Base-by-base conservation (phyloP, 1,284 basidiomycete species). In the Waitea zeae region DNA sequence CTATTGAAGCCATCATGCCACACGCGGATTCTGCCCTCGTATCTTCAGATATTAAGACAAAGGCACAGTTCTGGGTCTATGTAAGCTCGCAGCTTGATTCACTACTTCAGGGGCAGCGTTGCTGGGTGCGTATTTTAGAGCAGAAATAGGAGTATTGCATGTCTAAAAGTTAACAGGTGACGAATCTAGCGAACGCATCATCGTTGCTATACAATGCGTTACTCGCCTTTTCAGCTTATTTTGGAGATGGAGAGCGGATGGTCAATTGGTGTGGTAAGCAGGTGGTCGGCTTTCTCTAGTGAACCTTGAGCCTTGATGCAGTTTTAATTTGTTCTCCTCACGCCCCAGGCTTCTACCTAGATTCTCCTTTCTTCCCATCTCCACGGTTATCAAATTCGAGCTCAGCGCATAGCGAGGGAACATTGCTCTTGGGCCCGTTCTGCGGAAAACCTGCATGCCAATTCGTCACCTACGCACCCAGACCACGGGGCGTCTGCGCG, bases 181-280 rank as follows among this genome's bases (percentile, higher is more conserved):
- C 83, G n/a, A 89, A 88, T 51, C 65, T 89, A 18, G 70, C 86
- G 30, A 90, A 89, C 51, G 66, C 80, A 0, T 70, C 83, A 26
- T 74, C 84, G 12, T 53, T 89, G 33, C 65, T 92, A 32, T 90
- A 74, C 57, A 73, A 76, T 49, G 66, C 82, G 11, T 66, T 88
- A 31, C 62, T 70, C 30, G 73, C 68, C 3, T 83, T 78, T 40
- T 58, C 63, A 13, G 49, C 62, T 19, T 56, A 73, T 44, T 89
- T 87, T 49, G 84, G 83, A 19, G 44, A 51, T 26, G 64, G 56
- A 3, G 59, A 62, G 38, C 65, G 64, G 46, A 69, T 78, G 4
- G 83, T 90, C 17, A 90, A 89, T 48, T 92, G 88, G 88, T 77
- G 75, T 62, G 87, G 86, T 88, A 46, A 57, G 71, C 55, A 19